Percentiles rank a stretch among this genome's conserved stretches.
phyloP scores from a whole-genome alignment of 2,329 filamentous ascomycete genomes.

The Sclerotinia spermophila region DNA sequence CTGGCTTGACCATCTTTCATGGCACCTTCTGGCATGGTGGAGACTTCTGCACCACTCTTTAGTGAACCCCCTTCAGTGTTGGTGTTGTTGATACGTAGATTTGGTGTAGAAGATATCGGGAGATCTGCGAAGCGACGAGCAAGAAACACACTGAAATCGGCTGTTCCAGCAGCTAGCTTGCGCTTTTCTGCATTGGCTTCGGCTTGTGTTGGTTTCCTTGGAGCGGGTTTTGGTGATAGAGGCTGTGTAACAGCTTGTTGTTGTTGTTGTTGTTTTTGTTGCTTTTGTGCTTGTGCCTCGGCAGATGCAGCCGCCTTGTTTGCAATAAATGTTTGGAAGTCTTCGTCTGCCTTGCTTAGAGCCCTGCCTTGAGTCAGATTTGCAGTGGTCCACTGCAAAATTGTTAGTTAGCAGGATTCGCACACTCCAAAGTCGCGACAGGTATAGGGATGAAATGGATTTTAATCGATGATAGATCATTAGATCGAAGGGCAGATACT shows the following conservation, averaged over 20 bases:
- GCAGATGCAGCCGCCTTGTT: not conserved
- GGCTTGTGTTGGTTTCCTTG: not conserved
- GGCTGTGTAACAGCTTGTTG: not conserved
- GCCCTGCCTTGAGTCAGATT: not conserved
- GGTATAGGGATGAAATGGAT: not conserved
- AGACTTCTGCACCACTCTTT: not conserved
- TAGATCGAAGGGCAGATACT: not conserved
- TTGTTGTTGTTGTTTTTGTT: too few species aligned
- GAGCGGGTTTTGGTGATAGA: not conserved
- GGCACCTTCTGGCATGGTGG: not conserved
- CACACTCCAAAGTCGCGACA: not conserved
- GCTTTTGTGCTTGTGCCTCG: not conserved
- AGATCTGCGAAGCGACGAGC: not conserved
- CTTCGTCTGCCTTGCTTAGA: conserved; percentile 17
- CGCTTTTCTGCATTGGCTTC: not conserved
- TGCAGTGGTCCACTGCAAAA: conserved; percentile 9
- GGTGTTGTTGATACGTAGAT: not conserved
- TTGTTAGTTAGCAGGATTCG: not conserved
- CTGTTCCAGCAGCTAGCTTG: conserved; percentile 6
- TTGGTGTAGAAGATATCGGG: not conserved
- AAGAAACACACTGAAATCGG: not conserved
- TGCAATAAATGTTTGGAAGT: conserved; percentile 14
- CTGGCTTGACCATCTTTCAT: not conserved
- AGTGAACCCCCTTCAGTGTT: not conserved
- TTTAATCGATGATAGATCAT: not conserved